Conservation (phyloP, 2,329 filamentous ascomycete species). For the Raffaelea arxii region DNA sequence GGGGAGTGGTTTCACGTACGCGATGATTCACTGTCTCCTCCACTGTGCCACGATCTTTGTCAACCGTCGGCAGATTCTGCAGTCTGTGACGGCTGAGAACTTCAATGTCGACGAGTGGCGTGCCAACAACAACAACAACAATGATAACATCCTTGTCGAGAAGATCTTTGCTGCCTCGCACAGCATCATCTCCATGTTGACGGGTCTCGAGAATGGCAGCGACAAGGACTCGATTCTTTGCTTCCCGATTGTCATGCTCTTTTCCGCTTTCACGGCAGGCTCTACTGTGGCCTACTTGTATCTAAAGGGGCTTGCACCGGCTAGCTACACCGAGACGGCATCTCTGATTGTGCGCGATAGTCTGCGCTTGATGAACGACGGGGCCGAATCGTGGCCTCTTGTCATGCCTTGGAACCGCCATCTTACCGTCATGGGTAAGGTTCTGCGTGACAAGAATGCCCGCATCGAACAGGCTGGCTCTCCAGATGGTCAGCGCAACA, state of each 20-base stretch:
- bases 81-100: slow-evolving; percentile 42
- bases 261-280: slow-evolving; percentile 51
- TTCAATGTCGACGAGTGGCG: slow-evolving; percentile 47
- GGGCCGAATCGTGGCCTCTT: slow-evolving; percentile 49
- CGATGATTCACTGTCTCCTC: slow-evolving; percentile 52
- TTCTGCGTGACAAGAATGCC: slow-evolving; percentile 43
- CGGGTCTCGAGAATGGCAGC: slow-evolving; percentile 43
- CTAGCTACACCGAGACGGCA: slow-evolving; percentile 46
- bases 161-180: slow-evolving; percentile 50
- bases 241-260: slow-evolving; percentile 55
- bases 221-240: slow-evolving; percentile 51
- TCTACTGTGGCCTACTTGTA: slow-evolving; percentile 53
- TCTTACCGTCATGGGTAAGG: slow-evolving; percentile 51
- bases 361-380: slow-evolving; percentile 48
- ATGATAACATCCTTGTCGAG: slow-evolving; percentile 39
- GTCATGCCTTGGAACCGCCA: slow-evolving; percentile 52
- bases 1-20: slow-evolving; percentile 53
- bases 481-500: slow-evolving; percentile 25
- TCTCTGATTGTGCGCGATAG: slow-evolving; percentile 48
- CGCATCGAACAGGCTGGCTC: slow-evolving; percentile 19
- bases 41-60: slow-evolving; percentile 53
- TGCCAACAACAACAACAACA: slow-evolving; percentile 30
- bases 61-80: slow-evolving; percentile 48
- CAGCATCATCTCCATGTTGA: slow-evolving; percentile 45
- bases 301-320: slow-evolving; percentile 49